Evolutionary conservation across 768 basidiomycete species (phyloP), one percentile per base, ranked within the genome.

Genomic region (Podaxis sp.): DNA sequence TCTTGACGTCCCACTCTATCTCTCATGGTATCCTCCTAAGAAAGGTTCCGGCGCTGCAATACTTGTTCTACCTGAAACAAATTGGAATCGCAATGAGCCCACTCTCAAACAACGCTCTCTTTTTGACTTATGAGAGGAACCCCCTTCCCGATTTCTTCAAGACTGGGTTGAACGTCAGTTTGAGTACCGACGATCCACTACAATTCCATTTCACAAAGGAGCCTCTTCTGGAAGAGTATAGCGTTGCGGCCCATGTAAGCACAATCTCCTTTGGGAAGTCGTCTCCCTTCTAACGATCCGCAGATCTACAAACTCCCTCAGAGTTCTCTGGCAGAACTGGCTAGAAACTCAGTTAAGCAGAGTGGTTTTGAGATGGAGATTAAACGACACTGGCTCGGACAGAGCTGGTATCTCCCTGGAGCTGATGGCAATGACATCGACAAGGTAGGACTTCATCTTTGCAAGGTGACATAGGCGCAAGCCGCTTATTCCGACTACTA

Each of bases 161-260:
- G 74, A 89, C 90, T 0, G 97, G 97, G 22, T 78, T 99, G 67
- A 99, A 99, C 73, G 94, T 98, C 66, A 95, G 93, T 73, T 76
- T 98, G 75, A 96, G 95, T 66, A 98, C 96, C 1, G 96, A 98
- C 74, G 94, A 95, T 72, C 95, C 93, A 3, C 78, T 96, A 41
- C 96, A 99, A 76, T 97, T 99, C 78, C 96, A 99, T 77, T 97
- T 99, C 76, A 99, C 97, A 4, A 68, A 96, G 93, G 95, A 98
- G 78, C 95, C 95, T 5, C 75, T 98, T 13, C 76, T 98, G 61
- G 97, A 99, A 71, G 97, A 99, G 71, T 99, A 99, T 72, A 96
- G 93, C 52, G 96, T 99, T 10, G 97, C 97, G 0, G 96, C 97
- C 1, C 96, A 98, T 78, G 93, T 93, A 65, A 68, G 88, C 72